These are phyloP conservation scores for Apium graveolens DNA, from an alignment of 129 eudicot species.

Conservation along the genomic window DNA sequence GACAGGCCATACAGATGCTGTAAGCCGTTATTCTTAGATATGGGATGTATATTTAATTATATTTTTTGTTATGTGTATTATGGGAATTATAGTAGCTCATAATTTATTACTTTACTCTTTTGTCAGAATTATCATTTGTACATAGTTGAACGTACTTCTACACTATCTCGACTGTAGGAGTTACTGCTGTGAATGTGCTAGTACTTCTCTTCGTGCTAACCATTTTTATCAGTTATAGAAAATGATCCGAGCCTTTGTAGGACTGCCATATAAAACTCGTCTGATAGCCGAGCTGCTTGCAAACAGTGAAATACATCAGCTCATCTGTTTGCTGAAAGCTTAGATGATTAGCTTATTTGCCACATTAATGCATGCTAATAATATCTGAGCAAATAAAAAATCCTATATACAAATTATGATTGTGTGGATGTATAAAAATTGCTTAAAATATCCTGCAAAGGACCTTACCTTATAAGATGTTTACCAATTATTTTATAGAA, in stretches of 20 bases:
- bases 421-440: neutral
- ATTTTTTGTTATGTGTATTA: neutral
- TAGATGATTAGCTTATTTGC: neutral
- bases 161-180: neutral
- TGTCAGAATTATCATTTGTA: neutral
- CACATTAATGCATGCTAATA: neutral
- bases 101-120: neutral
- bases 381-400: neutral
- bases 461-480: neutral
- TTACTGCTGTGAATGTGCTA: neutral
- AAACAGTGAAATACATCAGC: neutral
- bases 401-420: neutral
- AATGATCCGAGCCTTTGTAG: neutral
- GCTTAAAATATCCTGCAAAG: neutral
- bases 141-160: neutral
- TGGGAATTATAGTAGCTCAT: neutral
- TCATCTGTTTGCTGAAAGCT: neutral
- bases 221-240: neutral
- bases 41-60: neutral
- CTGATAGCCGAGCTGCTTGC: neutral
- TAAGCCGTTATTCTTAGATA: constrained; percentile 38
- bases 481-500: neutral
- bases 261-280: neutral
- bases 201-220: neutral
- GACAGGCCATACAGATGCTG: constrained; percentile 93